Evolutionary conservation across 2,329 filamentous ascomycete genomes (phyloP).

Genomic region (Metarhizium album): DNA sequence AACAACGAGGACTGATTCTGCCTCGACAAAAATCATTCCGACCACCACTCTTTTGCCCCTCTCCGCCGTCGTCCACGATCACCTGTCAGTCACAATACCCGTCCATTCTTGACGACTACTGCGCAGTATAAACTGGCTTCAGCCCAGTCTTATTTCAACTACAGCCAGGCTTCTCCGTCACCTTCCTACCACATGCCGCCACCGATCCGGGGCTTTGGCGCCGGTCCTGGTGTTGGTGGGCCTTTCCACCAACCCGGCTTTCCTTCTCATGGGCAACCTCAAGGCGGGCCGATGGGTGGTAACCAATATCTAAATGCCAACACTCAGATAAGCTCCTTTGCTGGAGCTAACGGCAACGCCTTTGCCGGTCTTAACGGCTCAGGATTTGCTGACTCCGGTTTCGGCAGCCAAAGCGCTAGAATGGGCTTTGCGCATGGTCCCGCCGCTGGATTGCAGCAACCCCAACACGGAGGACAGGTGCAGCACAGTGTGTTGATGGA

Average conservation of each 20-base stretch:
- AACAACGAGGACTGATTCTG: not conserved
- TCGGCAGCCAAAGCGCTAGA: slow-evolving; percentile 78
- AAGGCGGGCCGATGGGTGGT: slow-evolving; percentile 43
- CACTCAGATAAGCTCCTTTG: slow-evolving; percentile 57
- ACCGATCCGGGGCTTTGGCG: slow-evolving; percentile 27
- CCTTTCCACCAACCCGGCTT: slow-evolving; percentile 39
- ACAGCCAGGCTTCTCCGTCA: not conserved
- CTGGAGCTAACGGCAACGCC: slow-evolving; percentile 39
- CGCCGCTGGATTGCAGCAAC: slow-evolving; percentile 44
- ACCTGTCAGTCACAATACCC: not conserved
- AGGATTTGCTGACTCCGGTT: slow-evolving; percentile 56
- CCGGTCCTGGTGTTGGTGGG: slow-evolving; percentile 25
- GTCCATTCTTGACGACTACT: not conserved
- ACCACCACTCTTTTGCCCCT: too few species aligned
- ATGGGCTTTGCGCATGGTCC: slow-evolving; percentile 72
- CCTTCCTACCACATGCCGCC: slow-evolving; percentile 22
- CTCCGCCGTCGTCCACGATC: too few species aligned
- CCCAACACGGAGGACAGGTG: slow-evolving; percentile 39
- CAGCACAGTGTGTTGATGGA: slow-evolving; percentile 31
- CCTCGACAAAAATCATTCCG: not conserved
- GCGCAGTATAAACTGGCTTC: not conserved
- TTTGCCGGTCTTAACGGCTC: slow-evolving; percentile 48
- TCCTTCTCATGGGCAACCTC: slow-evolving; percentile 39
- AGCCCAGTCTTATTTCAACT: not conserved
- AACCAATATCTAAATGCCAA: slow-evolving; percentile 66